Conservation (phyloP, 148 eudicot species). For the Spergularia marina region DNA sequence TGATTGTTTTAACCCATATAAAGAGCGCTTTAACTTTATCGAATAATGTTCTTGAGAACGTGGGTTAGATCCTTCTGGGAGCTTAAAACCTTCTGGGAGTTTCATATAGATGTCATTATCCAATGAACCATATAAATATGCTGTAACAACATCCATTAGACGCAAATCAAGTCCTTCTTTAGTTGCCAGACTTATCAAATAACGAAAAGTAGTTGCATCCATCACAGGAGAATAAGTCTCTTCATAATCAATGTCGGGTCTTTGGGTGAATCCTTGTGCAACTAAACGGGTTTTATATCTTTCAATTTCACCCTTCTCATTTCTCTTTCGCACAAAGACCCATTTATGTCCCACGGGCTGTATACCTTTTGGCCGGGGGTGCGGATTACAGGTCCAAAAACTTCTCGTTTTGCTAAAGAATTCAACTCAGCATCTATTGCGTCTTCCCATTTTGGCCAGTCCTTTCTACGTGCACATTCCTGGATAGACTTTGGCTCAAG, state of each 20-base stretch:
- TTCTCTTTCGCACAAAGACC: constrained; percentile 2
- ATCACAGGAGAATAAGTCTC: constrained; percentile 5
- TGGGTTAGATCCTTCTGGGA: not conserved
- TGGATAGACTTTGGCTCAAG: not conserved
- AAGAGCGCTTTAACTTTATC: not conserved
- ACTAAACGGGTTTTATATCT: not conserved
- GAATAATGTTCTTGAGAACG: not conserved
- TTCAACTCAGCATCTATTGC: constrained; percentile 9
- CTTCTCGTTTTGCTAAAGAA: not conserved
- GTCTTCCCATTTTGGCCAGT: constrained; percentile 16
- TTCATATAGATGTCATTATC: not conserved
- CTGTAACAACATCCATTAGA: constrained; percentile 13
- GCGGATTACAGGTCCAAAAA: not conserved
- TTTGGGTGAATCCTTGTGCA: not conserved
- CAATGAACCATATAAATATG: not conserved
- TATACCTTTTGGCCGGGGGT: constrained; percentile 9
- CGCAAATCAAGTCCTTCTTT: not conserved
- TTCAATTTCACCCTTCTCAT: constrained; percentile 4
- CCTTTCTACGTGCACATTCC: not conserved
- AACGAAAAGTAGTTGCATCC: not conserved
- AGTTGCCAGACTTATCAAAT: not conserved
- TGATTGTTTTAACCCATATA: not conserved
- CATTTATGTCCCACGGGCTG: constrained; percentile 1
- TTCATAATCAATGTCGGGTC: constrained; percentile 1
- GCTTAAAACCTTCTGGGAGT: not conserved